phyloP scores from a whole-genome alignment of 345 rosid genomes.

The Aegle marmelos region DNA sequence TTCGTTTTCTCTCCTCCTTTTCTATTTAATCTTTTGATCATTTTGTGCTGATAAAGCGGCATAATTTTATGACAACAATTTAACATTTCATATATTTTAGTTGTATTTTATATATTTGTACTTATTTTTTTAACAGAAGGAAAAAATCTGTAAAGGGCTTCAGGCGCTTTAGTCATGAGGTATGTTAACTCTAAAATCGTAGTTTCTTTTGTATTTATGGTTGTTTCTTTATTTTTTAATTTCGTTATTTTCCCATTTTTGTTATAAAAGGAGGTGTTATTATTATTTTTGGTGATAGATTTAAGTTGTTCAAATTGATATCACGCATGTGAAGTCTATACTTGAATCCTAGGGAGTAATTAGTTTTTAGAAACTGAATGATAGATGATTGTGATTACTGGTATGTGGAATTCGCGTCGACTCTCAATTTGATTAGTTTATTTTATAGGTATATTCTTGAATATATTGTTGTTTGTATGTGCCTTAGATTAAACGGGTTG shows the following conservation, averaged over 20 bases:
- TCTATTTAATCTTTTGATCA: no score
- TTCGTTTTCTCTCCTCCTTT: no score
- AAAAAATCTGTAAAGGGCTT: background rate
- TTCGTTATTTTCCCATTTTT: background rate
- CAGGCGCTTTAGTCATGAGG: constrained; percentile 31
- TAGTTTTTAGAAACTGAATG: background rate
- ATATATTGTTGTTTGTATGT: background rate
- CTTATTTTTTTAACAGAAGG: constrained; percentile 6
- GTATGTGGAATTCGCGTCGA: background rate
- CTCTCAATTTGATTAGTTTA: background rate
- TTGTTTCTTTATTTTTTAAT: no score
- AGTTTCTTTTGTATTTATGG: background rate
- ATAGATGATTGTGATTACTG: background rate
- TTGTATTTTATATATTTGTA: no score
- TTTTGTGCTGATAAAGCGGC: no score
- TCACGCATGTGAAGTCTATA: background rate
- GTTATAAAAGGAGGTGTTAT: background rate
- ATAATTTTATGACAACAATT: no score
- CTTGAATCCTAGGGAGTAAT: background rate
- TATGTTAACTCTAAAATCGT: background rate
- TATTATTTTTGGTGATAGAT: background rate
- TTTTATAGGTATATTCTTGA: background rate
- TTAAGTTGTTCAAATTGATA: background rate
- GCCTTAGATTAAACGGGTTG: no score
- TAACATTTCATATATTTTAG: no score